A percentile compares a stretch with the other conserved stretches of the same genome.
phyloP scores from a whole-genome alignment of 1,284 basidiomycete species.

The Trametes pubescens region DNA sequence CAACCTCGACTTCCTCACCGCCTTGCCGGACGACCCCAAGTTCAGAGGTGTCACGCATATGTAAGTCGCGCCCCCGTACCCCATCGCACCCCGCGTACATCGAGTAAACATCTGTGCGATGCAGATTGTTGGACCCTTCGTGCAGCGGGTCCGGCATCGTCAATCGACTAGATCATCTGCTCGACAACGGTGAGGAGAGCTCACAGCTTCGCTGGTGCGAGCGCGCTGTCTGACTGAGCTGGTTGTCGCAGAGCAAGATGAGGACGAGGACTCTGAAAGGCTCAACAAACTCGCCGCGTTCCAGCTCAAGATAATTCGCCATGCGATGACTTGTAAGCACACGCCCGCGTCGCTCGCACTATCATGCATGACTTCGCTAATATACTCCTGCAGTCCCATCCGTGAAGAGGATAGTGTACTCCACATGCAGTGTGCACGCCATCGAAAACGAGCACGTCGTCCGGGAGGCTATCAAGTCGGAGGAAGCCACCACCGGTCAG shows the following conservation, averaged over 20 bases:
- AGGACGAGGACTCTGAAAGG: constrained; percentile 57
- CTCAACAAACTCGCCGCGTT: constrained; percentile 86
- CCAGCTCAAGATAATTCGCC: constrained; percentile 93
- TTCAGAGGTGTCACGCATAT: constrained; percentile 83
- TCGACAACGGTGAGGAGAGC: constrained; percentile 65
- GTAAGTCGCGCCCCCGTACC: constrained; percentile 48
- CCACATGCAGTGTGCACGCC: constrained; percentile 93
- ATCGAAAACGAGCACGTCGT: constrained; percentile 92
- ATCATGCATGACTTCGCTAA: not conserved
- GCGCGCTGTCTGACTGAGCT: not conserved
- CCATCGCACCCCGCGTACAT: constrained; percentile 40
- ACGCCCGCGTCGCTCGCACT: not conserved
- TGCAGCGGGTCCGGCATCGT: constrained; percentile 95
- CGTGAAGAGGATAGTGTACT: constrained; percentile 86
- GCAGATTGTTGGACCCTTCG: constrained; percentile 89
- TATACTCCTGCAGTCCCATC: constrained; percentile 56
- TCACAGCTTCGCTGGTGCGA: not conserved
- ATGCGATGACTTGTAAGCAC: constrained; percentile 90
- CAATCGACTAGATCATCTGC: constrained; percentile 86
- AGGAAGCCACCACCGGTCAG: constrained; percentile 63
- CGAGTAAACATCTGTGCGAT: not conserved
- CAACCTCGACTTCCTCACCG: constrained; percentile 82
- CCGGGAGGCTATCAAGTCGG: constrained; percentile 71
- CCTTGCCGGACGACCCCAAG: constrained; percentile 69
- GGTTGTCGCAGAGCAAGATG: constrained; percentile 34